Evolutionary conservation across 2,329 filamentous ascomycete genomes (phyloP).

Genomic region (Arthrobotrys musiformis): DNA sequence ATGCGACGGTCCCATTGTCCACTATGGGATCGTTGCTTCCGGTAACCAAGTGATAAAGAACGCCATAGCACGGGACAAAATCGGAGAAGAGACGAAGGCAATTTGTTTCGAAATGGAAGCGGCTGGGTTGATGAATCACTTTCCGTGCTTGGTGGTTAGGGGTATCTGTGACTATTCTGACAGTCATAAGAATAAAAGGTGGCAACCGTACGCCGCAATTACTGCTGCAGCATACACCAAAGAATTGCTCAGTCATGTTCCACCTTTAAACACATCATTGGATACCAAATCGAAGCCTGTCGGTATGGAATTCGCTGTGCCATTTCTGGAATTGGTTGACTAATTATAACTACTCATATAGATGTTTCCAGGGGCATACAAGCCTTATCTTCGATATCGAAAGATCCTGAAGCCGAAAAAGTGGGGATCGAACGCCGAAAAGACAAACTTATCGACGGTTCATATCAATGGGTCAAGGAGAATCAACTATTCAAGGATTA

Average conservation of each 20-base stretch:
- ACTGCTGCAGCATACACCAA: conserved; percentile 1
- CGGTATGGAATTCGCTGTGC: not conserved
- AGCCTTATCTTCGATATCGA: not conserved
- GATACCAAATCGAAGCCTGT: not conserved
- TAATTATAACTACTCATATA: not conserved
- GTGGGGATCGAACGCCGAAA: conserved; percentile 57
- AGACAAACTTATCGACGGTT: conserved; percentile 59
- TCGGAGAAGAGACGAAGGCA: not conserved
- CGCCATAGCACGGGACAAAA: not conserved
- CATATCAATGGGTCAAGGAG: conserved; percentile 62
- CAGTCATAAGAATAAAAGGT: conserved; percentile 5
- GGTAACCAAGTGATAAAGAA: conserved; percentile 27
- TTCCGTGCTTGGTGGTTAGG: not conserved
- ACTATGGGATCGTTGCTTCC: conserved; percentile 22
- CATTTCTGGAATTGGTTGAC: not conserved
- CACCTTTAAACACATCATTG: too few relatives aligned
- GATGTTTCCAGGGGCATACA: not conserved
- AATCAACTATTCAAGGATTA: conserved; percentile 60
- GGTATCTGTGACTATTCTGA: conserved; percentile 17
- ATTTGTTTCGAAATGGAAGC: conserved; percentile 37
- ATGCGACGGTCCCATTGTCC: not conserved
- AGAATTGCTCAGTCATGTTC: not conserved
- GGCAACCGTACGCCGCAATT: not conserved
- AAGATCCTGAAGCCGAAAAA: conserved; percentile 47
- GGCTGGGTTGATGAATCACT: too few relatives aligned